Percentiles rank a stretch among this genome's conserved stretches.
phyloP scores from a whole-genome alignment of 2,329 filamentous ascomycete species.

The Nemania bipapillata region DNA sequence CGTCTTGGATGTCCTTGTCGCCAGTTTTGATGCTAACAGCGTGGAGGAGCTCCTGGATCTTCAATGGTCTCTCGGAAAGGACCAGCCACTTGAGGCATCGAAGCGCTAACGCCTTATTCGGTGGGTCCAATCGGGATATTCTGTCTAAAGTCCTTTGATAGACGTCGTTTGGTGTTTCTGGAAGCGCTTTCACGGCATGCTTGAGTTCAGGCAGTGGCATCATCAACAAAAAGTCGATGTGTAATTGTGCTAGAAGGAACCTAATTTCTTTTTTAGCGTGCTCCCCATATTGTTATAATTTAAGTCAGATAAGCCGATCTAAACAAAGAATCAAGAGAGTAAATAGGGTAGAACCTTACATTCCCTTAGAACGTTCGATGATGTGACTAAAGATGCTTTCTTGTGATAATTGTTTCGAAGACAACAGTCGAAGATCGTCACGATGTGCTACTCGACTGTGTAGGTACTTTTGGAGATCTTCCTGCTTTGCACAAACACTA shows the following conservation, averaged over 20 bases:
- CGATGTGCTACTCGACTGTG: constrained; percentile 2
- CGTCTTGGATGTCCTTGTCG: not conserved
- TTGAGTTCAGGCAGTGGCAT: constrained; percentile 4
- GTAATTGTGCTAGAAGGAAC: constrained; percentile 26
- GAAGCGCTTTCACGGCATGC: constrained; percentile 10
- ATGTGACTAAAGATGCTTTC: constrained; percentile 3
- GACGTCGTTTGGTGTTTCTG: constrained; percentile 13
- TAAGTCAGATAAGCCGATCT: no score
- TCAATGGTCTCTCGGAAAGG: constrained; percentile 16
- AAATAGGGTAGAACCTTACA: constrained; percentile 7
- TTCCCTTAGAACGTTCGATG: constrained; percentile 21
- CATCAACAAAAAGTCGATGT: constrained; percentile 19
- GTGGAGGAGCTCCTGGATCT: constrained; percentile 20
- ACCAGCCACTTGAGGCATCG: constrained; percentile 21
- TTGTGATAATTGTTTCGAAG: constrained; percentile 3
- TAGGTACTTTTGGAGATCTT: constrained; percentile 22
- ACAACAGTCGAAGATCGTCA: constrained; percentile 1
- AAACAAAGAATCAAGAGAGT: no score
- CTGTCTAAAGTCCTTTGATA: constrained; percentile 20
- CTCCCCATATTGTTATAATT: not conserved
- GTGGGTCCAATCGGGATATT: constrained; percentile 11
- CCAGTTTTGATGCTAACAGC: constrained; percentile 11
- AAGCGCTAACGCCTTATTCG: constrained; percentile 5
- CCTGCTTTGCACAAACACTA: constrained; percentile 3
- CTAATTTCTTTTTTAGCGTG: constrained; percentile 8